Conservation (phyloP, 2,329 filamentous ascomycete species). For the Fusarium piperis region DNA sequence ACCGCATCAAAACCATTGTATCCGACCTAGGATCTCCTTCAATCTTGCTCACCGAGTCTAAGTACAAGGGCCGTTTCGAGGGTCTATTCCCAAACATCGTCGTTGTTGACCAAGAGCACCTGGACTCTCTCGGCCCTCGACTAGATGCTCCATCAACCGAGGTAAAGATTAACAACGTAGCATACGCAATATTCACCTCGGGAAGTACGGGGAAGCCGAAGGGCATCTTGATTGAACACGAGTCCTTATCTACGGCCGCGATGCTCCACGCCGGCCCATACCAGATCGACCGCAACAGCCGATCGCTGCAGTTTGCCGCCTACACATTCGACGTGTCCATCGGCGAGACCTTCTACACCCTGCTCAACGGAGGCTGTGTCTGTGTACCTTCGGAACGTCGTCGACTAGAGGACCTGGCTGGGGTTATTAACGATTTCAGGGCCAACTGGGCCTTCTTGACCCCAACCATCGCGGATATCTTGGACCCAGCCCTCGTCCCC, state of each 20-base stretch:
- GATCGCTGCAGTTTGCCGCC: conserved; percentile 24
- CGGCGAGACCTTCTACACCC: conserved; percentile 10
- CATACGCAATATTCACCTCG: conserved; percentile 59
- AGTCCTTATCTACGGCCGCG: not conserved
- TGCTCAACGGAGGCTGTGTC: conserved; percentile 10
- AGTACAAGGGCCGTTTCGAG: too few relatives aligned
- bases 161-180: not conserved
- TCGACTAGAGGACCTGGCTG: conserved; percentile 14
- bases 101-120: too few relatives aligned
- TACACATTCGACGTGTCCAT: conserved; percentile 27
- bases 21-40: not conserved
- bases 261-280: not conserved
- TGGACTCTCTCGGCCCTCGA: too few relatives aligned
- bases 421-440: conserved; percentile 5
- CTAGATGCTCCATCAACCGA: too few relatives aligned
- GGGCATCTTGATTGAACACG: conserved; percentile 57
- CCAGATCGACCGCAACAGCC: not conserved
- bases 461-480: conserved; percentile 24
- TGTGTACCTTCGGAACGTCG: conserved; percentile 14
- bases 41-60: too few relatives aligned
- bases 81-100: too few relatives aligned
- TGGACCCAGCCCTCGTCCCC: conserved; percentile 3
- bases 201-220: conserved; percentile 65
- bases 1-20: not conserved
- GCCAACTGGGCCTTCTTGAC: conserved; percentile 28